A percentile compares a stretch with the other conserved stretches of the same genome.
phyloP scores from a whole-genome alignment of 768 basidiomycete species.

The Amanita pseudoporphyria region DNA sequence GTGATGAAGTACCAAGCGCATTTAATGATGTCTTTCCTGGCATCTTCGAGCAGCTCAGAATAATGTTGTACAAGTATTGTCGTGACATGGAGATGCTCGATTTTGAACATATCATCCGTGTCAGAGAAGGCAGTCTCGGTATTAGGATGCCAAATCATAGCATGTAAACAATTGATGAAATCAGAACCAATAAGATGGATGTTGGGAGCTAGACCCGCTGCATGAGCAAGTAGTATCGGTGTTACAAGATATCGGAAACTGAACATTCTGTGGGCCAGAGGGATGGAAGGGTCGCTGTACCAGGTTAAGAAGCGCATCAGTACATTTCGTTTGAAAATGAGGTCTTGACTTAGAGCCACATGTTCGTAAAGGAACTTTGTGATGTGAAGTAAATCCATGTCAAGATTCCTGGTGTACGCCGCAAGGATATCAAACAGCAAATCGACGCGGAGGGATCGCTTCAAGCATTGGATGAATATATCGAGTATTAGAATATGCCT shows the following conservation, averaged over 20 bases:
- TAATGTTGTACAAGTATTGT: constrained; percentile 84
- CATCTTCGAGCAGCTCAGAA: constrained; percentile 66
- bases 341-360: constrained; percentile 64
- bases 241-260: constrained; percentile 81
- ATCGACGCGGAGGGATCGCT: constrained; percentile 70
- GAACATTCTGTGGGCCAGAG: constrained; percentile 70
- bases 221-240: constrained; percentile 75
- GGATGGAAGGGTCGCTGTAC: constrained; percentile 56
- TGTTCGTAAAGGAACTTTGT: constrained; percentile 83
- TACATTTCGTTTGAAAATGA: constrained; percentile 70
- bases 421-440: constrained; percentile 83
- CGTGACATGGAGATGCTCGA: constrained; percentile 86
- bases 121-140: constrained; percentile 44
- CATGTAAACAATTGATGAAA: constrained; percentile 61
- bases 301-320: constrained; percentile 79
- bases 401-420: constrained; percentile 68
- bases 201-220: constrained; percentile 40
- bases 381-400: constrained; percentile 71
- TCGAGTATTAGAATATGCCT: constrained; percentile 58
- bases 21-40: constrained; percentile 87
- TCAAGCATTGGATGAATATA: constrained; percentile 68
- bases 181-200: constrained; percentile 61
- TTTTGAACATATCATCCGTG: constrained; percentile 78
- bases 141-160: constrained; percentile 76
- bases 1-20: constrained; percentile 86